These are phyloP conservation scores for Candida ascalaphidarum DNA, from an alignment of 805 yeast species.

Conservation along the genomic window DNA sequence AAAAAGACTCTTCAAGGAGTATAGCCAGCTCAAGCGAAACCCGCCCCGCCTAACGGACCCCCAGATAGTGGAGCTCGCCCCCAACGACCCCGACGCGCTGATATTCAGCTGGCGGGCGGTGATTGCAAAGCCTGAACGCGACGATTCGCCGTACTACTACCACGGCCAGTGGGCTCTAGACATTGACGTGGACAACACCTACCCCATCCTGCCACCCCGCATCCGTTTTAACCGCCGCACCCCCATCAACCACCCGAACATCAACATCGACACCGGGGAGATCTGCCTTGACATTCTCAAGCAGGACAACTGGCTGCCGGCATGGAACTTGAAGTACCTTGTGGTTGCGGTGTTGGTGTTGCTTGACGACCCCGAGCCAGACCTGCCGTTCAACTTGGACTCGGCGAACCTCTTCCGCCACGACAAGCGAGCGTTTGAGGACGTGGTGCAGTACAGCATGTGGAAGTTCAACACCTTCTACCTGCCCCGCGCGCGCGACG, in stretches of 20 bases:
- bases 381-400: slow-evolving; percentile 65
- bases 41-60: slow-evolving; percentile 20
- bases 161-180: slow-evolving; percentile 43
- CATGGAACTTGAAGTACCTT: slow-evolving; percentile 53
- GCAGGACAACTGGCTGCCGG: slow-evolving; percentile 59
- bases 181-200: slow-evolving; percentile 36
- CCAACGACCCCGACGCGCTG: slow-evolving; percentile 17
- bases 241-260: slow-evolving; percentile 34
- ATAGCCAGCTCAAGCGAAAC: slow-evolving; percentile 19
- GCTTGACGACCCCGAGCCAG: slow-evolving; percentile 59
- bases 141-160: slow-evolving; percentile 41
- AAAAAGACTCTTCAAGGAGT: slow-evolving; percentile 31
- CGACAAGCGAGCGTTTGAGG: slow-evolving; percentile 30
- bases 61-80: slow-evolving; percentile 36
- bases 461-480: slow-evolving; percentile 29
- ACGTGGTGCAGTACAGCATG: slow-evolving; percentile 30
- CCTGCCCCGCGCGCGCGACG: neutral
- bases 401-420: slow-evolving; percentile 50
- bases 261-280: slow-evolving; percentile 45
- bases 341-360: slow-evolving; percentile 51
- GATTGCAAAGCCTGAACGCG: slow-evolving; percentile 15
- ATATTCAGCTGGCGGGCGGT: slow-evolving; percentile 7
- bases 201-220: slow-evolving; percentile 55
- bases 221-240: slow-evolving; percentile 37
- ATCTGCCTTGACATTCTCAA: slow-evolving; percentile 63